phyloP scores from a whole-genome alignment of 2,329 filamentous ascomycete species.

The Xylaria sp. region DNA sequence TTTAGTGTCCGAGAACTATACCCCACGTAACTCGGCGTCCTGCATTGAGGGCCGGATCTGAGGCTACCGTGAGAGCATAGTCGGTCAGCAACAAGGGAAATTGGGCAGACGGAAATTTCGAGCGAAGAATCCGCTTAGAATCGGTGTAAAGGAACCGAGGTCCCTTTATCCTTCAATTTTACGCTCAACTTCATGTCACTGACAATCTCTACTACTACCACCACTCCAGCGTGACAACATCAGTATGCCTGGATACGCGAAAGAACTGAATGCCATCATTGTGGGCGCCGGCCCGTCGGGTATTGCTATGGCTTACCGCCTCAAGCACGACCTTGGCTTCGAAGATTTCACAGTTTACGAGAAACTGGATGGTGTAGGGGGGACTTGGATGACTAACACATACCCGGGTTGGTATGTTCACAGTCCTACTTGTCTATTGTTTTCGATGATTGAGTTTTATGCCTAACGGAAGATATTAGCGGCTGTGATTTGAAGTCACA shows the following conservation, averaged over 20 bases:
- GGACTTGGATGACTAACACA: slow-evolving; percentile 33
- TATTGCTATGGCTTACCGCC: slow-evolving; percentile 32
- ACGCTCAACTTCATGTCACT: neutral
- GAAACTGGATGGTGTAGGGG: slow-evolving; percentile 27
- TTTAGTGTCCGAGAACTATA: too few relatives aligned
- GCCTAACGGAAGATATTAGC: neutral
- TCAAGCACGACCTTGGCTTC: slow-evolving; percentile 31
- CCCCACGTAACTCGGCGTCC: too few relatives aligned
- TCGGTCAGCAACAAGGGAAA: too few relatives aligned
- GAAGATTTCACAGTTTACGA: slow-evolving; percentile 37
- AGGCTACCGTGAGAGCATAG: too few relatives aligned
- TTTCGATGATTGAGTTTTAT: too few relatives aligned
- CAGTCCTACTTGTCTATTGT: too few relatives aligned
- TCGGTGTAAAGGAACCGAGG: too few relatives aligned
- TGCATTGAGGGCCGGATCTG: too few relatives aligned
- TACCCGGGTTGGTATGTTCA: slow-evolving; percentile 32
- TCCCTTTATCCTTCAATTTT: neutral
- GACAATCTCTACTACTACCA: neutral
- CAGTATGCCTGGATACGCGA: neutral
- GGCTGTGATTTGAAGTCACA: slow-evolving; percentile 1
- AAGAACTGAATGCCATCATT: slow-evolving; percentile 33
- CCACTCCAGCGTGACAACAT: neutral
- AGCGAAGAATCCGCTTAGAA: too few relatives aligned
- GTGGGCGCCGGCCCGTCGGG: slow-evolving; percentile 40
- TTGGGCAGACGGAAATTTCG: too few relatives aligned